Percentiles rank a stretch among this genome's conserved stretches.
Evolutionary conservation across 108 stramenopile species (phyloP).

Genomic region (Skeletonema grethae): DNA sequence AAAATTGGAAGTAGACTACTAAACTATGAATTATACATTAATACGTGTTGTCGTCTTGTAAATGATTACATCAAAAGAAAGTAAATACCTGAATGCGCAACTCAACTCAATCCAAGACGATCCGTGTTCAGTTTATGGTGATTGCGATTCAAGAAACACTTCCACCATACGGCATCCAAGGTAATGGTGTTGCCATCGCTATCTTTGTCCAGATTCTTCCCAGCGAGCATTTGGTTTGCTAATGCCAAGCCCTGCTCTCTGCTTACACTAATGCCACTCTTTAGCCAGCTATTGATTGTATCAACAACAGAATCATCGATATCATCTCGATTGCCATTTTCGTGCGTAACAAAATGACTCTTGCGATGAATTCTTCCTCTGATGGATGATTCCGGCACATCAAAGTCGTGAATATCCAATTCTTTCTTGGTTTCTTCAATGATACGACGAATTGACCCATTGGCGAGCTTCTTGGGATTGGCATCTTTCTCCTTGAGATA

Average conservation of each 20-base stretch:
- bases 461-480: conserved; percentile 12
- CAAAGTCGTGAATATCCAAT: conserved; percentile 26
- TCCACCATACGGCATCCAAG: conserved; percentile 31
- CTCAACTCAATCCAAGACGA: neutral
- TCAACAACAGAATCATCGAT: conserved; percentile 19
- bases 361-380: conserved; percentile 14
- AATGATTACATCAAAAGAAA: neutral
- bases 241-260: conserved; percentile 22
- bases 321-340: conserved; percentile 8
- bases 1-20: neutral
- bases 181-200: conserved; percentile 2
- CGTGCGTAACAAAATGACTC: conserved; percentile 11
- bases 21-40: neutral
- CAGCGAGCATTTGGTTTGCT: conserved; percentile 7
- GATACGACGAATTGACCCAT: neutral
- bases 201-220: conserved; percentile 19
- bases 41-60: too few relatives aligned
- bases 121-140: conserved; percentile 7
- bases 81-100: neutral
- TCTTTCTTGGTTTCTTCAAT: conserved; percentile 22
- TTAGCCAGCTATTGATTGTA: conserved; percentile 18
- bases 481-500: conserved; percentile 19
- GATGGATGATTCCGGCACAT: conserved; percentile 14
- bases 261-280: conserved; percentile 7
- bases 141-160: conserved; percentile 7